These are phyloP conservation scores for Baorangia bicolor DNA, from an alignment of 768 basidiomycete species.

Conservation along the genomic window DNA sequence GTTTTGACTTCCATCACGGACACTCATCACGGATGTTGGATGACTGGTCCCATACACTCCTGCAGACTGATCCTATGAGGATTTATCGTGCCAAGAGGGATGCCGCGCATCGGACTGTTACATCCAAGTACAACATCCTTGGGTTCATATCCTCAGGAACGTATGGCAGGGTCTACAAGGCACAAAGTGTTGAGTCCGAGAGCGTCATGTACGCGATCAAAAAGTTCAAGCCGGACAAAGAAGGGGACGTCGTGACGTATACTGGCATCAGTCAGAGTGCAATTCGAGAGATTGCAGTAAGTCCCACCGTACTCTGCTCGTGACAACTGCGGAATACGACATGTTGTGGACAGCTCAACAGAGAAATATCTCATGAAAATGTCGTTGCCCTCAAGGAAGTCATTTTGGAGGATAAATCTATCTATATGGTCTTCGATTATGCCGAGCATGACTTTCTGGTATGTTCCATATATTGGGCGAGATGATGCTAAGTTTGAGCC, in stretches of 20 bases:
- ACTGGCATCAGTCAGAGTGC: conserved; percentile 99
- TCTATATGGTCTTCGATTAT: conserved; percentile 99
- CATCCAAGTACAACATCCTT: conserved; percentile 84
- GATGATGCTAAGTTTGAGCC: not conserved
- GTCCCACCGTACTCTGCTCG: conserved; percentile 24
- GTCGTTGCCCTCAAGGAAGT: conserved; percentile 90
- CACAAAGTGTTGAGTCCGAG: conserved; percentile 70
- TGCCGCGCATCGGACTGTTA: conserved; percentile 58
- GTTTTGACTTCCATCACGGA: not conserved
- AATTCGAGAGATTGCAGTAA: conserved; percentile 91
- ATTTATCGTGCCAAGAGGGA: conserved; percentile 82
- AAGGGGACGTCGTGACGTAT: conserved; percentile 93
- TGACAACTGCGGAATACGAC: conserved; percentile 15
- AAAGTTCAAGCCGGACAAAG: conserved; percentile 99
- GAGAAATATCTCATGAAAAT: conserved; percentile 89
- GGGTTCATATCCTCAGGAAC: conserved; percentile 99
- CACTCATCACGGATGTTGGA: conserved; percentile 29
- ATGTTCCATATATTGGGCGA: conserved; percentile 27
- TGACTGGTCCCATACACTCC: conserved; percentile 36
- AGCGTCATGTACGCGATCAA: conserved; percentile 90
- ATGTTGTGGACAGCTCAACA: conserved; percentile 60
- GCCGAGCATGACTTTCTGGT: conserved; percentile 98
- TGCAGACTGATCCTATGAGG: conserved; percentile 74
- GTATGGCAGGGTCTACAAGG: conserved; percentile 99
- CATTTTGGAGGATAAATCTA: conserved; percentile 96